Base-by-base conservation (phyloP, 2,329 filamentous ascomycete species). In the Alternaria dauci region DNA sequence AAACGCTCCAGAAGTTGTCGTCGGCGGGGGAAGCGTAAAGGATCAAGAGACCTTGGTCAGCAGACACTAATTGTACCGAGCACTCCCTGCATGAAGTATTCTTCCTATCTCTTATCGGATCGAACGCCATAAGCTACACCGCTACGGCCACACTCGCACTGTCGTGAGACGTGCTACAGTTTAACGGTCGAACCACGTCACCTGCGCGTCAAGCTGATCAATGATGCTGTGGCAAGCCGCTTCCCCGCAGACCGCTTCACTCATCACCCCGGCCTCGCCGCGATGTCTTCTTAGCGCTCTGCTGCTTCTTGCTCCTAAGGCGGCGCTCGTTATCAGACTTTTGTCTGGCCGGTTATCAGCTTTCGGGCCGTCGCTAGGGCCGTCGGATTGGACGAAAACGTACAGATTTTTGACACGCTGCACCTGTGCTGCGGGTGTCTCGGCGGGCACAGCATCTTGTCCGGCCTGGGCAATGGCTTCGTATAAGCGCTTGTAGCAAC, bases 231-330 rank as follows among this genome's bases (percentile, higher is more conserved):
- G 58, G 55, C 58, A 48, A 50, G 41, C 43, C 53, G 53, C 20
- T 61, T 58, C 58, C 59, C 55, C 57, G 56, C 62, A 65, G 59
- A 63, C 54, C 52, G 55, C 52, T 44, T 77, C 66, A 78, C 51
- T 76, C 75, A 54, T 76, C 70, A 55, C 71, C 66, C 48, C 71
- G 68, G 51, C 79, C 77, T 70, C 82, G 81, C 57, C 87, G 80
- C 64, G 81, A 81, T 67, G 80, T 83, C 76, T 90, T 90, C 78
- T 89, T 89, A 70, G 79, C 83, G 72, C 87, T 88, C 62, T 86
- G 86, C 52, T 81, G 74, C 76, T 89, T 89, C 78, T 89, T 90
- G 60, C 76, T 76, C 72, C 81, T 84, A 65, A 89, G 75, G 63
- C 87, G 79, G 41, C 81, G 78, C 71, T 88, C 86, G 62, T 88